Base-by-base conservation (phyloP, 1,139 yeast genomes). In the Kodamaea suecica region DNA sequence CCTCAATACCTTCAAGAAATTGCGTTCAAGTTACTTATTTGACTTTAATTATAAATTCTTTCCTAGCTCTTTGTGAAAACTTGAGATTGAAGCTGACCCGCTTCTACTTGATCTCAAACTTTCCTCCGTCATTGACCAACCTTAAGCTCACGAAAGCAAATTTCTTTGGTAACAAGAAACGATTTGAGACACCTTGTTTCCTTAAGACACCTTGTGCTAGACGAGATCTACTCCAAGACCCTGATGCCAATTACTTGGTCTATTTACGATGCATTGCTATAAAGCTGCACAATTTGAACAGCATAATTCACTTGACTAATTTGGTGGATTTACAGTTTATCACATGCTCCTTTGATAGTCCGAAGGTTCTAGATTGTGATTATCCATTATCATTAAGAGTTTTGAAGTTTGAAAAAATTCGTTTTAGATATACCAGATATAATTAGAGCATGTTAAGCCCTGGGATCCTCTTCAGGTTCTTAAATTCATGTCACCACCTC, bases 401-500 rank as follows among this genome's bases (percentile, higher is more conserved):
- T 11, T n/a, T 23, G 26, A 11, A n/a, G 26, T 23, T 23, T 23
- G 26, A 23, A 10, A 23, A 23, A 11, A 23, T n/a, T 23, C 26
- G 26, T 23, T 6, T 23, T 6, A 23, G 12, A 14, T n/a, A 23
- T 11, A 23, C 5, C 11, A 11, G 13, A 23, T 11, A 23, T 14
- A 23, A n/a, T 10, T 11, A 23, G 5, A 23, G 11, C 11, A 23
- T 11, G 5, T 23, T n/a, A 6, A 23, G 11, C 5, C 26, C 12
- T 23, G 26, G 26, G 5, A 6, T 7, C 10, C 26, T 10, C 11
- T 14, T 6, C 6, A 6, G 7, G 26, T 23, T 6, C 26, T 23
- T 23, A 23, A 23, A 10, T 23, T 23, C 11, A 23, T n/a, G 7
- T 6, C 11, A n/a, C 26, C 26, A n/a, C 26, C 26, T 7, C 11